Percentiles rank a stretch among this genome's conserved stretches.
These are phyloP conservation scores for Madurella mycetomatis DNA, from an alignment of 2,329 filamentous ascomycete species.

Conservation along the genomic window DNA sequence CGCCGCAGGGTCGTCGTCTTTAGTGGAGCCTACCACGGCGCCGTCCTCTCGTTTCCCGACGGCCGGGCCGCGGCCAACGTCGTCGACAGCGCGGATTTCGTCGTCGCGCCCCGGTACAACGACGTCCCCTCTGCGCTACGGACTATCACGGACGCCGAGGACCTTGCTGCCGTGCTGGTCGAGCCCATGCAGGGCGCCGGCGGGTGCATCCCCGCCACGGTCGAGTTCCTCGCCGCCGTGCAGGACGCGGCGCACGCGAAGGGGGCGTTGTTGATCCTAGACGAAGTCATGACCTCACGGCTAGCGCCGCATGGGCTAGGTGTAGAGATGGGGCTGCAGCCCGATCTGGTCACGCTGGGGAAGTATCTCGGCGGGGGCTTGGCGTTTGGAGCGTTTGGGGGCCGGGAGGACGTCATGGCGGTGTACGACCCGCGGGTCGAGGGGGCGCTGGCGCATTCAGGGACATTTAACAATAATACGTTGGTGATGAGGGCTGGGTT, in stretches of 20 bases:
- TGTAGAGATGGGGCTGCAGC: constrained; percentile 39
- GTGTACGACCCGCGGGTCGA: constrained; percentile 45
- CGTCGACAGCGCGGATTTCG: constrained; percentile 50
- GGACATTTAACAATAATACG: constrained; percentile 63
- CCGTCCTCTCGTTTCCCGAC: constrained; percentile 33
- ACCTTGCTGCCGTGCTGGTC: constrained; percentile 59
- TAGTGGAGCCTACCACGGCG: constrained; percentile 50
- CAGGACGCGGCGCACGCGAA: constrained; percentile 41
- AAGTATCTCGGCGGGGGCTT: constrained; percentile 58
- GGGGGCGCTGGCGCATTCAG: constrained; percentile 46
- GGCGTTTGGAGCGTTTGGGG: constrained; percentile 56
- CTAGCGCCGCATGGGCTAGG: constrained; percentile 49
- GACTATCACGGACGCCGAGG: constrained; percentile 34
- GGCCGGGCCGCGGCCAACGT: constrained; percentile 38
- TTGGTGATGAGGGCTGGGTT: constrained; percentile 45
- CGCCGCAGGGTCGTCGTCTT: constrained; percentile 49
- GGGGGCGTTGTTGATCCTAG: constrained; percentile 59
- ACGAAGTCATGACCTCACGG: constrained; percentile 68
- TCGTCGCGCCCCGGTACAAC: constrained; percentile 57
- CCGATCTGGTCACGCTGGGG: constrained; percentile 54
- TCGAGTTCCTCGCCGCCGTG: constrained; percentile 49
- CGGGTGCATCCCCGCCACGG: constrained; percentile 49
- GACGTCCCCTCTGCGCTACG: constrained; percentile 44
- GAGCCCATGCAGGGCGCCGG: constrained; percentile 63
- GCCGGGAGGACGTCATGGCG: constrained; percentile 46